These are phyloP conservation scores for Aureobasidium sp. DNA, from an alignment of 2,329 filamentous ascomycete species.

Conservation along the genomic window DNA sequence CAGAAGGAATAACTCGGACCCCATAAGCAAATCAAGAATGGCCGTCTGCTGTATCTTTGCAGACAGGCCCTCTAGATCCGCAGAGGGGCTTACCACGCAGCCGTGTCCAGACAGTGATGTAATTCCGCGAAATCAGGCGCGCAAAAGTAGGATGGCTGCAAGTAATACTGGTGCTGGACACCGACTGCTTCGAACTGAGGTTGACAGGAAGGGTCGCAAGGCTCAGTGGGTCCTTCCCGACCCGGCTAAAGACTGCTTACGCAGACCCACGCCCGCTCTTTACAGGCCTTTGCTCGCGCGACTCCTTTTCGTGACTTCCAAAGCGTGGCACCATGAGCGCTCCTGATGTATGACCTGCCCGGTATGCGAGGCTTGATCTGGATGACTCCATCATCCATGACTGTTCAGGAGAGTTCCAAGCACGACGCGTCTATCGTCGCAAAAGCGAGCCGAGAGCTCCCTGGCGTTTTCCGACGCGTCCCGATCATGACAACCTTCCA, in stretches of 20 bases:
- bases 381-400: background rate
- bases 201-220: too few relatives aligned
- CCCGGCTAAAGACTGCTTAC: too few relatives aligned
- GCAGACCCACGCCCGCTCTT: background rate
- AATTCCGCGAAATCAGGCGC: too few relatives aligned
- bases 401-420: background rate
- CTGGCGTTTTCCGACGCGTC: background rate
- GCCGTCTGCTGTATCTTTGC: background rate
- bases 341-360: background rate
- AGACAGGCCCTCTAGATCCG: too few relatives aligned
- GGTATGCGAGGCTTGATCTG: conserved; percentile 1
- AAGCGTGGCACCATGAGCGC: background rate
- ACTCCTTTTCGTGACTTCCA: too few relatives aligned
- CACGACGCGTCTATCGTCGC: background rate
- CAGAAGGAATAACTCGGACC: background rate
- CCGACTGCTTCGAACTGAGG: too few relatives aligned
- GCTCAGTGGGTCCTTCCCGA: too few relatives aligned
- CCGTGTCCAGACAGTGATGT: too few relatives aligned
- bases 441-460: background rate
- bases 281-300: background rate
- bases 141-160: too few relatives aligned
- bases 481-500: background rate
- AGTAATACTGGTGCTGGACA: too few relatives aligned
- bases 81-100: too few relatives aligned
- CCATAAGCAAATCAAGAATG: background rate